These are phyloP conservation scores for Gossypium lobatum DNA, from an alignment of 441 rosid species.

Conservation along the genomic window DNA sequence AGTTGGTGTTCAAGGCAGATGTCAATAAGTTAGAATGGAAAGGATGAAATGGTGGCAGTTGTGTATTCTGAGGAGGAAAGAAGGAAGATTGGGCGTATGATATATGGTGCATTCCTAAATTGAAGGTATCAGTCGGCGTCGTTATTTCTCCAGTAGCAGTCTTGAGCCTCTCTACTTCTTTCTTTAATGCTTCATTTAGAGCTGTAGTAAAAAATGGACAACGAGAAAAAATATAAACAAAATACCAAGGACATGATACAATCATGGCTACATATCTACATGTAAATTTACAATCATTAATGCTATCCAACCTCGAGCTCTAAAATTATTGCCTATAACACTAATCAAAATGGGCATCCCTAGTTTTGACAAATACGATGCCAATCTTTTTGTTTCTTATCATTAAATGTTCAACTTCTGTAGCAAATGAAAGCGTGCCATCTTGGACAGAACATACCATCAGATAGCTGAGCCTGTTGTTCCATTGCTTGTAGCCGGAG, in stretches of 20 bases:
- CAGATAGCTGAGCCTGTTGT: conserved; percentile 82
- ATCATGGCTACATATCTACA: neutral
- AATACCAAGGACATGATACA: neutral
- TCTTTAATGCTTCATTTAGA: conserved; percentile 75
- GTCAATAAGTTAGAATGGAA: conserved; percentile 41
- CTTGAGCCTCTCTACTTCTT: conserved; percentile 88
- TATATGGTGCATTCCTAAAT: conserved; percentile 67
- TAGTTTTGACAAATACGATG: neutral
- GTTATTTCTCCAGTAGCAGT: conserved; percentile 68
- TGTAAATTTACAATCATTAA: neutral
- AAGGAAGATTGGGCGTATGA: conserved; percentile 46
- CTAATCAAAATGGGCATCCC: neutral
- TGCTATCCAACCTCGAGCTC: neutral
- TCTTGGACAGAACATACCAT: conserved; percentile 42
- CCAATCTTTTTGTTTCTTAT: neutral
- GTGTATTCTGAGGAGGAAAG: conserved; percentile 42
- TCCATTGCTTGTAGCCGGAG: conserved; percentile 88
- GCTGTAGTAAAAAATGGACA: conserved; percentile 36
- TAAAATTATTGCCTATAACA: conserved; percentile 1
- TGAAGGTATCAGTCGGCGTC: conserved; percentile 57
- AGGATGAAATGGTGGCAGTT: conserved; percentile 53
- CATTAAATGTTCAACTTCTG: neutral
- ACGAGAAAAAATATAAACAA: neutral
- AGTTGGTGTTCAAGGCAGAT: conserved; percentile 32
- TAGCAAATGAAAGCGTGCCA: neutral